Percentiles rank a stretch among this genome's conserved stretches.
Conservation (phyloP, 768 basidiomycete genomes). For the Collybiopsis luxurians region DNA sequence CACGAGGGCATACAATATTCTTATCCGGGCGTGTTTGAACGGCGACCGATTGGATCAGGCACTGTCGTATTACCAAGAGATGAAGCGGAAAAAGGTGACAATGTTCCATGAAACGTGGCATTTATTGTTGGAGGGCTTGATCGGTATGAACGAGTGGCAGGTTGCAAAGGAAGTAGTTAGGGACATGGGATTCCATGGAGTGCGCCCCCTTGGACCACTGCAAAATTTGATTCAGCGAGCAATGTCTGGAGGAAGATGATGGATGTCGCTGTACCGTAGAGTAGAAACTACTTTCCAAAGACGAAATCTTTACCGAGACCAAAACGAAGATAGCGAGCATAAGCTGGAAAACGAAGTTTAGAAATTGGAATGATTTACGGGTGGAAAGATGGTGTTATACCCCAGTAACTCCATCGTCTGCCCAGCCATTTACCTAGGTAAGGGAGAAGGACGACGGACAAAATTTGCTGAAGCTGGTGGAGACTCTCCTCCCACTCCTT, state of each 20-base stretch:
- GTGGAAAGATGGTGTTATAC: slow-evolving; percentile 46
- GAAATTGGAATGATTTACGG: too few species aligned
- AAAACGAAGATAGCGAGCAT: slow-evolving; percentile 64
- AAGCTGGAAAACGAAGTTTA: slow-evolving; percentile 42
- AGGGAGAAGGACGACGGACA: slow-evolving; percentile 79
- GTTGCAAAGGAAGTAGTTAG: slow-evolving; percentile 57
- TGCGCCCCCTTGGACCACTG: slow-evolving; percentile 44
- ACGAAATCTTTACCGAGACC: slow-evolving; percentile 68
- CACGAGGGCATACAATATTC: slow-evolving; percentile 70
- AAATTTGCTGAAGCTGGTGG: slow-evolving; percentile 77
- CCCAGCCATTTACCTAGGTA: slow-evolving; percentile 89
- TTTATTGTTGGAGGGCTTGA: slow-evolving; percentile 66
- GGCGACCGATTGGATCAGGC: slow-evolving; percentile 49
- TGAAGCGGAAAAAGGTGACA: slow-evolving; percentile 46
- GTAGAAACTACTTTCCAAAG: slow-evolving; percentile 35
- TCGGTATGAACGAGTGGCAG: slow-evolving; percentile 54
- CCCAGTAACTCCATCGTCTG: slow-evolving; percentile 81
- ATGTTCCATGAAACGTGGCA: slow-evolving; percentile 72
- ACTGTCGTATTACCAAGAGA: slow-evolving; percentile 57
- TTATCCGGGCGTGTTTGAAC: slow-evolving; percentile 66
- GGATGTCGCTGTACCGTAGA: not conserved
- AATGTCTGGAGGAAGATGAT: slow-evolving; percentile 29
- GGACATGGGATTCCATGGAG: slow-evolving; percentile 51
- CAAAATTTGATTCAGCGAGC: slow-evolving; percentile 44
- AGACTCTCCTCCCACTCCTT: slow-evolving; percentile 94